Conservation (phyloP, 2,329 filamentous ascomycete species). For the Neopestalotiopsis clavispora region DNA sequence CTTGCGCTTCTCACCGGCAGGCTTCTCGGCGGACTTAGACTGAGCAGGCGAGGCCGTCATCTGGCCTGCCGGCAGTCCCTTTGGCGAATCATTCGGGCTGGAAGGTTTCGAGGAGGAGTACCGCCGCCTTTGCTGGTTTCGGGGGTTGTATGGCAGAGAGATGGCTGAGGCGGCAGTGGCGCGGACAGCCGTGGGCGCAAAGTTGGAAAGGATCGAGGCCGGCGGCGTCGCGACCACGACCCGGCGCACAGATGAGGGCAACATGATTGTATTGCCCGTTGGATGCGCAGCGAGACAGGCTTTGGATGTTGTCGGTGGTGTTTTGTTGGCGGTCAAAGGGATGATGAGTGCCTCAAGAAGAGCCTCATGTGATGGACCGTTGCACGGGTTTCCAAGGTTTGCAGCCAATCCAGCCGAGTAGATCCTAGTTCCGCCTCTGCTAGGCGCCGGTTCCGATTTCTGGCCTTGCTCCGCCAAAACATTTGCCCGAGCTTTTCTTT, state of each 20-base stretch:
- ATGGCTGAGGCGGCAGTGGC: constrained; percentile 38
- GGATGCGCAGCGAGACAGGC: neutral
- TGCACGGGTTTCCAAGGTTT: constrained; percentile 1
- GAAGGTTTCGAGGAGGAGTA: constrained; percentile 69
- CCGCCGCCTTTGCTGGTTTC: constrained; percentile 53
- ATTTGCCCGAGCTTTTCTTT: neutral
- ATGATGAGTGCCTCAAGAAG: neutral
- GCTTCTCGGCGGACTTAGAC: constrained; percentile 43
- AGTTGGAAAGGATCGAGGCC: constrained; percentile 47
- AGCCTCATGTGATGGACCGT: constrained; percentile 9
- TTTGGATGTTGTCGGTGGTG: constrained; percentile 4
- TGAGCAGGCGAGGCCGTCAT: constrained; percentile 52
- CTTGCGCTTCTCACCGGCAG: constrained; percentile 59
- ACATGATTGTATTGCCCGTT: constrained; percentile 43
- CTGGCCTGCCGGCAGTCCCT: constrained; percentile 53
- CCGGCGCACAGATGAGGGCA: constrained; percentile 62
- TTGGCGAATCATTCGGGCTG: constrained; percentile 61
- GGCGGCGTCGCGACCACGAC: constrained; percentile 53
- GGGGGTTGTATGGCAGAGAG: constrained; percentile 41
- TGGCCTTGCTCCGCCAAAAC: neutral
- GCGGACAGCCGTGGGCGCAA: constrained; percentile 47
- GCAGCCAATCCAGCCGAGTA: neutral
- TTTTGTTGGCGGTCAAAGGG: constrained; percentile 1
- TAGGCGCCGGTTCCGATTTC: neutral
- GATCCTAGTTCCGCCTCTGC: neutral